Base-by-base conservation (phyloP, 2,329 filamentous ascomycete species). In the Helotiales sp. region DNA sequence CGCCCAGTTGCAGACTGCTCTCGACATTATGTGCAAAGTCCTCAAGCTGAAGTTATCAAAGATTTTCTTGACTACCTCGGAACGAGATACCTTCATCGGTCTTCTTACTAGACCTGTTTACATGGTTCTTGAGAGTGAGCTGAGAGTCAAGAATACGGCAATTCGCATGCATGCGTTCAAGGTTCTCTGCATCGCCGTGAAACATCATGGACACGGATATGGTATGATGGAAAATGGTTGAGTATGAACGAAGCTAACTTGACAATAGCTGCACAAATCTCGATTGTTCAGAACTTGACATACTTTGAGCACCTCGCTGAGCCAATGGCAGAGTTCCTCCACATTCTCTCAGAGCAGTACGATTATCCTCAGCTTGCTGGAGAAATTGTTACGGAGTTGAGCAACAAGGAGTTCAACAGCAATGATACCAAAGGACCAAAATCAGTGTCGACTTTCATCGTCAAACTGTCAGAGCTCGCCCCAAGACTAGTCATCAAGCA, bases 261-360 rank as follows among this genome's bases (percentile, higher is more conserved):
- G 40, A 24, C n/a, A 38, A 8, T 67, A 96, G 91, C 90, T 52
- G 95, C 95, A 1, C 95, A 99, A 80, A 98, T 96, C 48, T 96
- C 93, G 46, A 96, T 99, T 69, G 93, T 98, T 54, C 95, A 99
- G 73, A 98, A 95, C 71, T 77, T 99, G 65, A 96, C 95, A 5
- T 99, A 99, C 72, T 99, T 98, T 69, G 95, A 99, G 75, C 95
- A 99, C 74, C 78, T 99, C n/a, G 93, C 95, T 0, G 95, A 99
- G 70, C 95, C 95, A 1, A 99, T 99, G 95, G 95, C 95, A 30
- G 96, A 99, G 72, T 96, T 99, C 68, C 78, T 99, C 4, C 91
- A 98, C 68, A 99, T 98, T 69, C 80, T 99, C 25, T 88, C 93
- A 1, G 93, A 98, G 72, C 93, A 97, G 77, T 99, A 98, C 76